Evolutionary conservation across 2,329 filamentous ascomycete genomes (phyloP).

Genomic region (Fusarium palustre): DNA sequence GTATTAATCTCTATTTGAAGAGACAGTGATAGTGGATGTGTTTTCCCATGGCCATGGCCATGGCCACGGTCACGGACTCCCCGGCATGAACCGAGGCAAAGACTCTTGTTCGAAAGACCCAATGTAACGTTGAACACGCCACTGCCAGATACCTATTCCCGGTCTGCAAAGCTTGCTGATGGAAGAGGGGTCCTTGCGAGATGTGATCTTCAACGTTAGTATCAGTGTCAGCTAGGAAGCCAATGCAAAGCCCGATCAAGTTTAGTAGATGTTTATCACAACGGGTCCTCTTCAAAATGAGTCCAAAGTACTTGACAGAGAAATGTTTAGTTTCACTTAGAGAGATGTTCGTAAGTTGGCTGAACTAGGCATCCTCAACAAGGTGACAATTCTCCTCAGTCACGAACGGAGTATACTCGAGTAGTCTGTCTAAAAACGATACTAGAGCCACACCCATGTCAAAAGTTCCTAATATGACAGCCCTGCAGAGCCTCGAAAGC

Average conservation of each 20-base stretch:
- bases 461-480: background rate
- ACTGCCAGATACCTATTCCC: background rate
- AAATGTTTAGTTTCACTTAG: background rate
- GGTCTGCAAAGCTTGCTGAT: background rate
- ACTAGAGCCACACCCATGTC: background rate
- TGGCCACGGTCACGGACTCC: background rate
- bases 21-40: background rate
- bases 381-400: background rate
- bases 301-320: background rate
- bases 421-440: background rate
- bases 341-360: background rate
- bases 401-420: background rate
- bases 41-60: background rate
- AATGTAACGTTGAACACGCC: slow-evolving; percentile 1
- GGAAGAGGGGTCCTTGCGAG: background rate
- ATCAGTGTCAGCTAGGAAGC: background rate
- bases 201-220: background rate
- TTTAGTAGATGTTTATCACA: background rate
- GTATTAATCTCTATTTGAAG: background rate
- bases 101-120: background rate
- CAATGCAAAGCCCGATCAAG: background rate
- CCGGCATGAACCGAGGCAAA: background rate
- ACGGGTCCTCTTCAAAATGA: background rate
- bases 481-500: background rate
- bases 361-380: background rate